Evolutionary conservation across 2,329 filamentous ascomycete species (phyloP), one percentile per base, ranked within the genome.

Genomic region (Alternaria atra): DNA sequence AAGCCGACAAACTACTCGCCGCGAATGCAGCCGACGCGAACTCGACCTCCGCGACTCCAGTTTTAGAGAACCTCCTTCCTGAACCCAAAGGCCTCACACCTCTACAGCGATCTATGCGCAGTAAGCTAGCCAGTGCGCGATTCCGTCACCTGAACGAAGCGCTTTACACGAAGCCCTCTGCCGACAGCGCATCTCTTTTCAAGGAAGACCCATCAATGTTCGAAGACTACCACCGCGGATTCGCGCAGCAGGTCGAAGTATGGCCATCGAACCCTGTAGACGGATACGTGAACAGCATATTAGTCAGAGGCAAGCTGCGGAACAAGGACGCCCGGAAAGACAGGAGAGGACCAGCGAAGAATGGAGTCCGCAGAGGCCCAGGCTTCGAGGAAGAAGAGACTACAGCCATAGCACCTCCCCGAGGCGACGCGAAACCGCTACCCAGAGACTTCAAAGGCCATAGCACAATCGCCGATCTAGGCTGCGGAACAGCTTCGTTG

Each of bases 261-360:
- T 99, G 95, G 95, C 95, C 95, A 7, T 92, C 94, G 75, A 99
- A 99, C 80, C 95, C 95, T 0, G 93, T 99, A 47, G 92, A 97
- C 77, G 88, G 87, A 59, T 98, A 97, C 81, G 89, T 97, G 66
- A 76, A 82, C 29, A 86, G 90, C 52, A 88, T 98, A 66, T 85
- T 88, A 57, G 76, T 80, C 15, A 88, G 94, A n/a, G 92, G 86
- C 20, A 86, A 84, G 48, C 80, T 88, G 20, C 75, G 78, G 30
- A 66, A 72, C 50, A 69, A 72, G 35, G 78, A 71, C 47, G 75
- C 70, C 10, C 72, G 67, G 61, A 78, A 79, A 60, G 80, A 81
- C 64, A 80, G 79, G 66, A 79, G 81, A 72, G 80, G 78, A 39
- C 55, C 57, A 47, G 72, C 68, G 40, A 75, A 69, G 46, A 73